phyloP scores from a whole-genome alignment of 805 yeast species.

The Sugiyamaella mastotermitis region DNA sequence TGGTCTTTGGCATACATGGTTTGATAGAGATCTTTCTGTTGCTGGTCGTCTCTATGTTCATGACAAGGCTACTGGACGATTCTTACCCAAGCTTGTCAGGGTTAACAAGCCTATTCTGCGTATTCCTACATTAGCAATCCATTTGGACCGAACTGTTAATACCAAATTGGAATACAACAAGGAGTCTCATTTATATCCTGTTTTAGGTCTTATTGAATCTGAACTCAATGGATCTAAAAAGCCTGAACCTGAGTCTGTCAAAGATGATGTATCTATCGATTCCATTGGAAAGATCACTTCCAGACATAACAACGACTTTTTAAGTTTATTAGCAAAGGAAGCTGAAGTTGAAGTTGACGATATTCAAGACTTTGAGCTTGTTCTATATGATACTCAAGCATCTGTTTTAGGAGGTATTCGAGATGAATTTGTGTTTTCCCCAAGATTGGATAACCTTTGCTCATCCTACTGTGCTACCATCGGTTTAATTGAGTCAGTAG shows the following conservation, averaged over 20 bases:
- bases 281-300: conserved; percentile 38
- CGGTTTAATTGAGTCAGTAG: conserved; percentile 54
- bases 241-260: conserved; percentile 13
- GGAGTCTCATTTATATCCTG: conserved; percentile 80
- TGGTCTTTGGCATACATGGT: conserved; percentile 95
- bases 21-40: conserved; percentile 83
- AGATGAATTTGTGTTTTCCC: conserved; percentile 86
- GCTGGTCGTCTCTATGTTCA: conserved; percentile 87
- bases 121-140: conserved; percentile 93
- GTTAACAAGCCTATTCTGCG: conserved; percentile 78
- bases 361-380: conserved; percentile 86
- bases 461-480: conserved; percentile 76
- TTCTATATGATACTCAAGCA: conserved; percentile 78
- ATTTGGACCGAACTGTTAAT: conserved; percentile 71
- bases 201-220: conserved; percentile 56
- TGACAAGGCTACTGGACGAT: conserved; percentile 39
- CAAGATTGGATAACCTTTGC: conserved; percentile 85
- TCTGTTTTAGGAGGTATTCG: conserved; percentile 82
- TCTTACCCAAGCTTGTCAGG: conserved; percentile 65
- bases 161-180: conserved; percentile 81
- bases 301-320: conserved; percentile 71
- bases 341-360: conserved; percentile 44
- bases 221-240: conserved; percentile 30
- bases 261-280: conserved; percentile 12
- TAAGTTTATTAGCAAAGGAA: conserved; percentile 64